Conservation (phyloP, 202 grass and related monocot species). For the Saccharum hybrid region DNA sequence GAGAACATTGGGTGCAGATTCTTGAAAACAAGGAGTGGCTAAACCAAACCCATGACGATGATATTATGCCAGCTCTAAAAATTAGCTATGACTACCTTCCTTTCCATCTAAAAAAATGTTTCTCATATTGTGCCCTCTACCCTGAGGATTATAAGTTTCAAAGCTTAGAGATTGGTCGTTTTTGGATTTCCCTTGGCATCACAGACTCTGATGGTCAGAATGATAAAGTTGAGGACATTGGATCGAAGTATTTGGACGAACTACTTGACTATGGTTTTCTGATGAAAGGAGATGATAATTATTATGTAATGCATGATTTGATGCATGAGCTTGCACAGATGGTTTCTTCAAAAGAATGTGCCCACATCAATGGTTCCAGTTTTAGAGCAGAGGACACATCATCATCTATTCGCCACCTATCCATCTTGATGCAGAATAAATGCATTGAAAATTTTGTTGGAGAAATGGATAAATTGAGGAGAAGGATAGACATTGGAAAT, state of each 20-base stretch:
- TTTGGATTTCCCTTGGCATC: constrained; percentile 35
- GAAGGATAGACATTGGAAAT: background rate
- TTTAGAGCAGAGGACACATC: background rate
- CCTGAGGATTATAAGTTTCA: constrained; percentile 37
- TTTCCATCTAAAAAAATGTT: constrained; percentile 44
- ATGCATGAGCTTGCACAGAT: constrained; percentile 19
- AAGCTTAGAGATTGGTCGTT: background rate
- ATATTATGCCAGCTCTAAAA: constrained; percentile 36
- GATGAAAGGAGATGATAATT: background rate
- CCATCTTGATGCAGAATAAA: background rate
- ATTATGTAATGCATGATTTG: constrained; percentile 51
- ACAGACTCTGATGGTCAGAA: background rate
- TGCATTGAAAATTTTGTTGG: background rate
- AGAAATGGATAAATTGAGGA: constrained; percentile 38
- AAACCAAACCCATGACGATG: background rate
- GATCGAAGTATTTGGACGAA: background rate
- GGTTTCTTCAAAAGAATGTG: constrained; percentile 38
- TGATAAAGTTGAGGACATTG: background rate
- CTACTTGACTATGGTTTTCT: constrained; percentile 42
- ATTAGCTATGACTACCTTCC: constrained; percentile 53
- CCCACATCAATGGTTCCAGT: background rate
- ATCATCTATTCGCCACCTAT: background rate
- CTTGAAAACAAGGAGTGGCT: constrained; percentile 44
- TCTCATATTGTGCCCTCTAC: constrained; percentile 41
- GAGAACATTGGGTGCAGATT: constrained; percentile 37